Conservation (phyloP, 305 asterid species). For the Rubia occidens region DNA sequence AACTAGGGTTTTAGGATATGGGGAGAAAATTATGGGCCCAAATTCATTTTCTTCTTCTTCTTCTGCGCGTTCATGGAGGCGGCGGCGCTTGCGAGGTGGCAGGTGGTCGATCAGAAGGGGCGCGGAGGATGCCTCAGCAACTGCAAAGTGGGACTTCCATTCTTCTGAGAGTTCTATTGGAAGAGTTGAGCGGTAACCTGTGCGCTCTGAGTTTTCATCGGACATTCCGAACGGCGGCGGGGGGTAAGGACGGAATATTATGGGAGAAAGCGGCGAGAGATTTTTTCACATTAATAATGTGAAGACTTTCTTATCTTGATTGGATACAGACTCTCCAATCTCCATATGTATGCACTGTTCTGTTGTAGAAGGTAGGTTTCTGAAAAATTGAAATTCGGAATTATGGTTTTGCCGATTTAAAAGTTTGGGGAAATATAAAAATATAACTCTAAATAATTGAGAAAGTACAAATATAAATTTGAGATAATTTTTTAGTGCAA, state of each 20-base stretch:
- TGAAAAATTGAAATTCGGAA: too few species aligned
- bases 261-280: neutral
- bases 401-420: too few species aligned
- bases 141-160: constrained; percentile 51
- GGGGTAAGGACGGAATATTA: neutral
- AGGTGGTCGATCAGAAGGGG: constrained; percentile 34
- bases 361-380: too few species aligned
- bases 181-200: neutral
- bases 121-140: constrained; percentile 37
- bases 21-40: constrained; percentile 51
- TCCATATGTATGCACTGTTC: too few species aligned
- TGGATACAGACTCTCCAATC: too few species aligned
- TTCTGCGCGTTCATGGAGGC: constrained; percentile 1
- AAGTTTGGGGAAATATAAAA: too few species aligned
- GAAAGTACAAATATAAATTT: too few species aligned
- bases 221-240: neutral
- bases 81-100: constrained; percentile 16
- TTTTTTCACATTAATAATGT: neutral
- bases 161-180: constrained; percentile 46
- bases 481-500: too few species aligned
- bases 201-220: neutral
- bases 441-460: too few species aligned
- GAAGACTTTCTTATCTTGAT: too few species aligned
- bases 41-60: constrained; percentile 5
- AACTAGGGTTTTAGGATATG: constrained; percentile 22